These are phyloP conservation scores for Phytophthora cryptogea DNA, from an alignment of 352 stramenopile genomes.

Conservation along the genomic window DNA sequence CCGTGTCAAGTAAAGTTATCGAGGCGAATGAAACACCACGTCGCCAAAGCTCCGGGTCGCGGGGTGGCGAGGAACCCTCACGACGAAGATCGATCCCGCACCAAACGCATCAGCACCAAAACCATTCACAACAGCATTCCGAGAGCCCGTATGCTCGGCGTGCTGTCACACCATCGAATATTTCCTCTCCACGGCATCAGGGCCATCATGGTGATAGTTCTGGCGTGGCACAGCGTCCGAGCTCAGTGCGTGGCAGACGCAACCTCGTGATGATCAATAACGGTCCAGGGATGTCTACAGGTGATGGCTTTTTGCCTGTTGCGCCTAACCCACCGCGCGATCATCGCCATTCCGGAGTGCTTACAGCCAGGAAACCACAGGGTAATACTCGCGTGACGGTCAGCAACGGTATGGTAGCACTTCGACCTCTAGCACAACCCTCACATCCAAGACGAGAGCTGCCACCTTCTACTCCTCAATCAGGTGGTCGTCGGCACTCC, in stretches of 20 bases:
- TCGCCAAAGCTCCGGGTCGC: slow-evolving; percentile 13
- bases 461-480: slow-evolving; percentile 7
- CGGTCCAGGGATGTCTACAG: slow-evolving; percentile 12
- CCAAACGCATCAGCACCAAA: slow-evolving; percentile 9
- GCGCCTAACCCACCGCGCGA: slow-evolving; percentile 30
- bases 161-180: slow-evolving; percentile 15
- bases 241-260: slow-evolving; percentile 51
- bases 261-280: slow-evolving; percentile 52
- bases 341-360: slow-evolving; percentile 21
- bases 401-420: slow-evolving; percentile 32
- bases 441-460: slow-evolving; percentile 31
- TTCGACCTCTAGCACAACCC: slow-evolving; percentile 27
- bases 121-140: slow-evolving; percentile 17
- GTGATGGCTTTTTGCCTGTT: slow-evolving; percentile 20
- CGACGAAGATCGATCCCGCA: slow-evolving; percentile 18
- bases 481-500: slow-evolving; percentile 19
- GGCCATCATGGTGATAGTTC: slow-evolving; percentile 1
- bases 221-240: slow-evolving; percentile 32
- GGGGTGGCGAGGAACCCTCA: slow-evolving; percentile 10
- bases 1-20: slow-evolving; percentile 6
- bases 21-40: slow-evolving; percentile 8
- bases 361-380: slow-evolving; percentile 20
- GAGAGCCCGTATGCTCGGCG: slow-evolving; percentile 21
- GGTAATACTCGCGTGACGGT: slow-evolving; percentile 25
- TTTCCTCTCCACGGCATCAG: slow-evolving; percentile 7